Percentiles rank a stretch among this genome's conserved stretches.
These are phyloP conservation scores for Mycena rosella DNA, from an alignment of 768 basidiomycete genomes.

Conservation along the genomic window DNA sequence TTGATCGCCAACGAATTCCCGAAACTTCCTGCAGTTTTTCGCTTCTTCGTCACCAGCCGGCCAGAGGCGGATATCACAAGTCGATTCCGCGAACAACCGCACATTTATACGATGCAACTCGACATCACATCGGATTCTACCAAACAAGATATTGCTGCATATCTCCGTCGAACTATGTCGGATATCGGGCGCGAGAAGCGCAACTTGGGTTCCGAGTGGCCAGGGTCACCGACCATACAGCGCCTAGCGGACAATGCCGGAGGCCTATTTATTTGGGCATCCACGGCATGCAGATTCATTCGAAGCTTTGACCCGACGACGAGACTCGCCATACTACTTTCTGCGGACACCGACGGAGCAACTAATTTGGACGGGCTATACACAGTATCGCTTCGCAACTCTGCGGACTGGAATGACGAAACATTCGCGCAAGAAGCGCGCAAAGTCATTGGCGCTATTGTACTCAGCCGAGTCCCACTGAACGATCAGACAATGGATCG, in stretches of 20 bases:
- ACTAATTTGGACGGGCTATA: not conserved
- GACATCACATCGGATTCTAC: not conserved
- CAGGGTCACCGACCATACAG: not conserved
- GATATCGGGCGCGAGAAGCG: not conserved
- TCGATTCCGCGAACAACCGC: not conserved
- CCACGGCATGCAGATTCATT: not conserved
- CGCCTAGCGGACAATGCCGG: not conserved
- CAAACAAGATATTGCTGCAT: not conserved
- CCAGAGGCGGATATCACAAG: conserved; percentile 33
- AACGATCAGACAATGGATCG: not conserved
- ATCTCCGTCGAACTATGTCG: not conserved
- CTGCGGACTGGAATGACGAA: not conserved
- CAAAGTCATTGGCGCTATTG: not conserved
- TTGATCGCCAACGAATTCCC: conserved; percentile 29
- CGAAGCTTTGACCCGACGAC: not conserved
- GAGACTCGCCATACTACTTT: not conserved
- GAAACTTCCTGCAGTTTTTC: conserved; percentile 31
- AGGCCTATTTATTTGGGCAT: not conserved
- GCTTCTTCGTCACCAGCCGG: conserved; percentile 40
- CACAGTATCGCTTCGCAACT: not conserved
- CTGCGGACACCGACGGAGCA: not conserved
- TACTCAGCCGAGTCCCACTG: not conserved
- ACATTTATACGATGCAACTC: not conserved
- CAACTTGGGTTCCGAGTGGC: not conserved
- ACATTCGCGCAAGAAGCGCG: not conserved